Evolutionary conservation across 768 basidiomycete species (phyloP).

Genomic region (Psilocybe subaeruginosa): DNA sequence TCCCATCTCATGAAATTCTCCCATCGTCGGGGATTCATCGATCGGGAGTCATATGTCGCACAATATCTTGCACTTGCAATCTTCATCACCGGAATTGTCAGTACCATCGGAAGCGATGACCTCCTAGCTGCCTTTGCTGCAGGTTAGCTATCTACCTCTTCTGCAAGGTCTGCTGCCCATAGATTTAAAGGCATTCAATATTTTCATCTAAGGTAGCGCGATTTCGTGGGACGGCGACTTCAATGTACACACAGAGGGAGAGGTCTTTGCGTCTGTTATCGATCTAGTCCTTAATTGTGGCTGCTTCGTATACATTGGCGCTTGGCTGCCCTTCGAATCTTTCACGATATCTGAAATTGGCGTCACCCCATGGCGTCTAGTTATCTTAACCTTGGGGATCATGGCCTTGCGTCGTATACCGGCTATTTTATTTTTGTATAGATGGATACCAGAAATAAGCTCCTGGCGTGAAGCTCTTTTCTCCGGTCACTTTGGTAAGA

Average conservation of each 20-base stretch:
- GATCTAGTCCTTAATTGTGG: conserved; percentile 84
- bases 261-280: conserved; percentile 88
- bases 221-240: conserved; percentile 93
- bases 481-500: conserved; percentile 84
- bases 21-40: conserved; percentile 29
- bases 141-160: conserved; percentile 38
- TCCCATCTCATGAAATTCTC: conserved; percentile 68
- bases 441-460: conserved; percentile 84
- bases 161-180: conserved; percentile 1
- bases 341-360: conserved; percentile 62
- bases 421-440: conserved; percentile 73
- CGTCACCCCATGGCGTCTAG: conserved; percentile 71
- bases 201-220: conserved; percentile 60
- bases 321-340: conserved; percentile 74
- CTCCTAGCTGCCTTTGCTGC: conserved; percentile 88
- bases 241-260: conserved; percentile 79
- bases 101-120: conserved; percentile 84
- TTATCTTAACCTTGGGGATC: conserved; percentile 68
- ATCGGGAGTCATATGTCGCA: conserved; percentile 78
- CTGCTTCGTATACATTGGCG: conserved; percentile 86
- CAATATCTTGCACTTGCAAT: conserved; percentile 79
- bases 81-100: conserved; percentile 79
- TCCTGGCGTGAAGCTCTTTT: conserved; percentile 89
- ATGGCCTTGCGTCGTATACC: conserved; percentile 83
- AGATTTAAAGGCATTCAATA: conserved; percentile 12